Conservation (phyloP, 805 yeast genomes). For the Saturnispora zaruensis region DNA sequence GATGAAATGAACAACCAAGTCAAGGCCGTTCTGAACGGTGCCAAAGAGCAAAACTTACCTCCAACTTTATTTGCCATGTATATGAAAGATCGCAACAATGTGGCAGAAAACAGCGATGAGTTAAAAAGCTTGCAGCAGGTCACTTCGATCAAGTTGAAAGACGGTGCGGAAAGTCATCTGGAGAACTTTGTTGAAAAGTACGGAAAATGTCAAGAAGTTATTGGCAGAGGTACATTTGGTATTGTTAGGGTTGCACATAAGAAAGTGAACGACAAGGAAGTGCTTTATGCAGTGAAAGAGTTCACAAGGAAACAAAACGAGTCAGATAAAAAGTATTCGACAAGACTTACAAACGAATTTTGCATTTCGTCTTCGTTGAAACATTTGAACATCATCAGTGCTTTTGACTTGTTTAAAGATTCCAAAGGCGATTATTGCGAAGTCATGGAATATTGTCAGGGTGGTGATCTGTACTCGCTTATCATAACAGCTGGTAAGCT, state of each 20-base stretch:
- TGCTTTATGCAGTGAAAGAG: conserved; percentile 80
- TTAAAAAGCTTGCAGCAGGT: background rate
- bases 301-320: conserved; percentile 58
- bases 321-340: conserved; percentile 55
- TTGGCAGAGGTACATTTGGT: conserved; percentile 93
- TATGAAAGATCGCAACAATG: conserved; percentile 31
- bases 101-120: background rate
- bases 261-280: conserved; percentile 34
- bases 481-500: conserved; percentile 70
- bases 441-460: conserved; percentile 78
- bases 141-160: background rate
- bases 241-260: conserved; percentile 85
- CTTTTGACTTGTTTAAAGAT: conserved; percentile 70
- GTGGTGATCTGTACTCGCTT: conserved; percentile 71
- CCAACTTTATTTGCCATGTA: conserved; percentile 67
- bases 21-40: conserved; percentile 17
- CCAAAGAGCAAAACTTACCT: conserved; percentile 30
- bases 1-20: conserved; percentile 23
- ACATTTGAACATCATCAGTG: conserved; percentile 68
- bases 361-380: conserved; percentile 72
- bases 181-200: conserved; percentile 73
- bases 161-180: background rate
- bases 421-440: conserved; percentile 77
- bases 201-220: conserved; percentile 89
- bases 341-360: conserved; percentile 72